These are phyloP conservation scores for Trichoderma koningiopsis DNA, from an alignment of 2,329 filamentous ascomycete species.

Conservation along the genomic window DNA sequence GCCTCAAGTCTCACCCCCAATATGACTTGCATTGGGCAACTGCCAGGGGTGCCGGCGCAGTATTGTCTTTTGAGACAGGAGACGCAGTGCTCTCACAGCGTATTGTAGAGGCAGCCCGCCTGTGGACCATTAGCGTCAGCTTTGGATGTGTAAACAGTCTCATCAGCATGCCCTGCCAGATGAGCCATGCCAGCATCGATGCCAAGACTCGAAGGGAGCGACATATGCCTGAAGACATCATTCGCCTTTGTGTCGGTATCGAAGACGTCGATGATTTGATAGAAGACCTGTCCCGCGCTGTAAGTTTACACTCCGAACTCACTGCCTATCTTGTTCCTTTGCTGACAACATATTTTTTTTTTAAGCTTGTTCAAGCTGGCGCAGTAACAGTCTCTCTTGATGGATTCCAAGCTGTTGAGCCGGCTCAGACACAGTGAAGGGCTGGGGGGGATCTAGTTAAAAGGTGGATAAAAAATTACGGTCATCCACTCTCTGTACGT, in stretches of 20 bases:
- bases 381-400: constrained; percentile 85
- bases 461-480: neutral
- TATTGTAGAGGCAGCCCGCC: constrained; percentile 87
- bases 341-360: constrained; percentile 32
- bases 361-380: constrained; percentile 85
- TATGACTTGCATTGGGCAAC: constrained; percentile 96
- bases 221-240: constrained; percentile 95
- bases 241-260: constrained; percentile 92
- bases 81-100: constrained; percentile 80
- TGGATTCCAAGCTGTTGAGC: constrained; percentile 69
- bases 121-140: constrained; percentile 95
- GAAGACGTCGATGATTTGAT: constrained; percentile 91
- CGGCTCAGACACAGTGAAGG: constrained; percentile 35
- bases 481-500: neutral
- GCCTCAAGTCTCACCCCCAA: constrained; percentile 91
- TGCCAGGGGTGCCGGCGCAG: constrained; percentile 89
- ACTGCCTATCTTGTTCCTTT: neutral
- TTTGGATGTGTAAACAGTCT: constrained; percentile 98
- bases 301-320: constrained; percentile 56
- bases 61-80: constrained; percentile 94
- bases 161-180: constrained; percentile 99
- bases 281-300: constrained; percentile 87
- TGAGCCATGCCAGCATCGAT: constrained; percentile 99
- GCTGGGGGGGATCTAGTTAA: neutral
- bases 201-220: constrained; percentile 87